Evolutionary conservation across 192 early-diverging fungal genomes (phyloP).

Genomic region (Piromyces finnis): DNA sequence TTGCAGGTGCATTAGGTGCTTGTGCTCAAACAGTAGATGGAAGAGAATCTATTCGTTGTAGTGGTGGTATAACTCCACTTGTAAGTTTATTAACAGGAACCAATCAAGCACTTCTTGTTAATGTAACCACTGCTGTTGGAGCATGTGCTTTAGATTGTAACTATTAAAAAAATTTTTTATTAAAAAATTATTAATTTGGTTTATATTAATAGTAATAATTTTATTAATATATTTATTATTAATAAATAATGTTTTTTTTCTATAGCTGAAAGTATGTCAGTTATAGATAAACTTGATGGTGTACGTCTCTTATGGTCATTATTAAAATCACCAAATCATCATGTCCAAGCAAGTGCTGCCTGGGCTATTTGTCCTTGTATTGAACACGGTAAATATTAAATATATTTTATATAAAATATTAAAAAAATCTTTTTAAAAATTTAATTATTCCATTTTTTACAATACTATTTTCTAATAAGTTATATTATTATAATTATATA

Average conservation of each 20-base stretch:
- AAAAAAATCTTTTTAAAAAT: too few species aligned
- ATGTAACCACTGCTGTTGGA: slow-evolving; percentile 43
- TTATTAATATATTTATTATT: too few species aligned
- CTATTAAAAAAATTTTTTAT: too few species aligned
- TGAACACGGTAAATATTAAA: slow-evolving; percentile 28
- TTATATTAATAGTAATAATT: too few species aligned
- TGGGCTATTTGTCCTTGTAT: slow-evolving; percentile 53
- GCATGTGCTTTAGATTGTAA: slow-evolving; percentile 35
- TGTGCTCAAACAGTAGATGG: slow-evolving; percentile 46
- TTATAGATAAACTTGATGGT: slow-evolving; percentile 42
- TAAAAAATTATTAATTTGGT: too few species aligned
- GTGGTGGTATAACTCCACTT: slow-evolving; percentile 37
- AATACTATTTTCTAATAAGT: too few species aligned
- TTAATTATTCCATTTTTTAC: too few species aligned
- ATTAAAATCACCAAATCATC: slow-evolving; percentile 35
- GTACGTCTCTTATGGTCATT: slow-evolving; percentile 45
- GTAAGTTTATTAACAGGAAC: slow-evolving; percentile 39
- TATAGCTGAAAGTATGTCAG: slow-evolving; percentile 39
- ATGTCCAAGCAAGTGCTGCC: slow-evolving; percentile 39
- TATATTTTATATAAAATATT: too few species aligned
- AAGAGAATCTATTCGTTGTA: slow-evolving; percentile 27
- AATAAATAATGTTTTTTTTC: too few species aligned
- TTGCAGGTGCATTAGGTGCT: slow-evolving; percentile 40
- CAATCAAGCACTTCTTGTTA: slow-evolving; percentile 35
- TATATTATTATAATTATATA: slow-evolving; percentile 1